Conservation (phyloP, 139 green algal species). For the Volvox reticuliferus region DNA sequence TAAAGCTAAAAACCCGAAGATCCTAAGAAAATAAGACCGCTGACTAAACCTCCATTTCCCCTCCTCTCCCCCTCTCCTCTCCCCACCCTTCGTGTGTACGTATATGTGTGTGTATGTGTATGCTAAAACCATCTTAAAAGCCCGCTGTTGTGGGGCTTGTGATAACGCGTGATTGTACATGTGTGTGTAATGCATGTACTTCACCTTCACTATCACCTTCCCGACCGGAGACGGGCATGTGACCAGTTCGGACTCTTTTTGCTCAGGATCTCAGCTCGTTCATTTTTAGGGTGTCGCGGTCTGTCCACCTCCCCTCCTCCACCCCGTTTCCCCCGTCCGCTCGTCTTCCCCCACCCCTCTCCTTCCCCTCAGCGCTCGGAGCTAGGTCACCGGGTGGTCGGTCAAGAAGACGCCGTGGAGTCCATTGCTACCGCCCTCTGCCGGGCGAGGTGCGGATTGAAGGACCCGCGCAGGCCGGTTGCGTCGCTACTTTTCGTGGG, state of each 20-base stretch:
- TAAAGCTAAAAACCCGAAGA: too few species aligned
- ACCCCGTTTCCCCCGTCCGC: neutral
- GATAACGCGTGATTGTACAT: too few species aligned
- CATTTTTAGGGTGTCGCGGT: too few species aligned
- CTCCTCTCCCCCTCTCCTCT: neutral
- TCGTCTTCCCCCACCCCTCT: neutral
- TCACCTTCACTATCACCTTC: too few species aligned
- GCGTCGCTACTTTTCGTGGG: conserved; percentile 98
- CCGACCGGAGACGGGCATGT: too few species aligned
- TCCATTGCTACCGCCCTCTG: conserved; percentile 93
- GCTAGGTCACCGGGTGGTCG: conserved; percentile 68
- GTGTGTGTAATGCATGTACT: too few species aligned
- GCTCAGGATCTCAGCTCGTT: too few species aligned
- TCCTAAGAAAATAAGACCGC: too few species aligned
- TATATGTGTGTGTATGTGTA: neutral
- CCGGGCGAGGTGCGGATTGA: conserved; percentile 90
- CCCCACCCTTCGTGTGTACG: neutral
- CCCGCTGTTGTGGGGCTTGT: too few species aligned
- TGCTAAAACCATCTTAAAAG: too few species aligned
- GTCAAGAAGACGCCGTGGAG: conserved; percentile 93
- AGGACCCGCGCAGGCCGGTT: conserved; percentile 91
- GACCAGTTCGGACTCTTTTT: too few species aligned
- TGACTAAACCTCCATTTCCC: neutral
- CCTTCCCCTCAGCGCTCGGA: neutral
- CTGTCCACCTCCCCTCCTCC: neutral